These are phyloP conservation scores for Lycium ferocissimum DNA, from an alignment of 257 asterid genomes.

Conservation along the genomic window DNA sequence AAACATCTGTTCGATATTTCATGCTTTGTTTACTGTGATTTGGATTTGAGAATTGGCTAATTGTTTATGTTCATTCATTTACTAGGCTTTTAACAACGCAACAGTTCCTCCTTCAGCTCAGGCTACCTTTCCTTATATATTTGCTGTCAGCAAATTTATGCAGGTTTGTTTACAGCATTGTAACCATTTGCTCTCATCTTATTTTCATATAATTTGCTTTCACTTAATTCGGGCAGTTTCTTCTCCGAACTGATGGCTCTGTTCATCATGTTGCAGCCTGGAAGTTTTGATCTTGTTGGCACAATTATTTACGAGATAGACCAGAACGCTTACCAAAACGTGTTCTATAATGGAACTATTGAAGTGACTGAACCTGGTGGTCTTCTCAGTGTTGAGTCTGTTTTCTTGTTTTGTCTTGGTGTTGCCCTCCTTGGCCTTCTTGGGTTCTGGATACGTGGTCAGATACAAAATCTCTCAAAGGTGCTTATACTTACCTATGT, in stretches of 20 bases:
- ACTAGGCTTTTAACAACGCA: slow-evolving; percentile 81
- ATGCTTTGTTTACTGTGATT: neutral
- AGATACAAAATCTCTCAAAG: slow-evolving; percentile 78
- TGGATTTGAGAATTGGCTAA: neutral
- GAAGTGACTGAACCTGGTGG: slow-evolving; percentile 93
- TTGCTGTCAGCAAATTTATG: slow-evolving; percentile 92
- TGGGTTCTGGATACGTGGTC: slow-evolving; percentile 70
- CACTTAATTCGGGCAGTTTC: slow-evolving; percentile 12
- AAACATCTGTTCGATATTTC: neutral
- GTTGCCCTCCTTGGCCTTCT: slow-evolving; percentile 71
- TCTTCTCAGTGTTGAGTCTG: slow-evolving; percentile 85
- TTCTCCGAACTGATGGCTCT: slow-evolving; percentile 7
- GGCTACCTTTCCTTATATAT: slow-evolving; percentile 88
- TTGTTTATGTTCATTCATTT: slow-evolving; percentile 26
- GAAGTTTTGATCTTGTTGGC: slow-evolving; percentile 91
- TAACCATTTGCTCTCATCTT: slow-evolving; percentile 25
- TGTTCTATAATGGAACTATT: slow-evolving; percentile 91
- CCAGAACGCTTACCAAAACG: slow-evolving; percentile 74
- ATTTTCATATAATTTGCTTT: neutral
- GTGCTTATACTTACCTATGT: slow-evolving; percentile 44
- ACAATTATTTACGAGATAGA: slow-evolving; percentile 87
- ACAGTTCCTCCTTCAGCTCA: slow-evolving; percentile 93
- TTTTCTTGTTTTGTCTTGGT: slow-evolving; percentile 86
- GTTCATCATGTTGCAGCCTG: slow-evolving; percentile 63
- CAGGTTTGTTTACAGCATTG: slow-evolving; percentile 60